These are phyloP conservation scores for Falciphora oryzae DNA, from an alignment of 2,329 filamentous ascomycete genomes.

Conservation along the genomic window DNA sequence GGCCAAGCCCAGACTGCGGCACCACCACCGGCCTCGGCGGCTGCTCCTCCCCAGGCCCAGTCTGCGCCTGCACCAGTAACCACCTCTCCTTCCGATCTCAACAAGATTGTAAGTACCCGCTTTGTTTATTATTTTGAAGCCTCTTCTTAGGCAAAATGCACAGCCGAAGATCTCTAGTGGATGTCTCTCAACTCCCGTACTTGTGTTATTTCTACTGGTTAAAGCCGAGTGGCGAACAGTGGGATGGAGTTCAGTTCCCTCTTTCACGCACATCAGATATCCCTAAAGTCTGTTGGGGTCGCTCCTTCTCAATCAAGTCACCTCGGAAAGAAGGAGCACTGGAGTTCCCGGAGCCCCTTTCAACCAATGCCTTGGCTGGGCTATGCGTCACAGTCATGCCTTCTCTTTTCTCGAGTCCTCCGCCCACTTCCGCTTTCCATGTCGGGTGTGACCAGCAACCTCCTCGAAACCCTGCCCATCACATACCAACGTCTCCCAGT, in stretches of 20 bases:
- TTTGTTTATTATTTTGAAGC: conserved; percentile 2
- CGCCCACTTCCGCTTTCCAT: conserved; percentile 5
- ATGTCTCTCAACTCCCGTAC: too few species aligned
- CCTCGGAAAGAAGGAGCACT: background rate
- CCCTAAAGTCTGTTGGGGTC: background rate
- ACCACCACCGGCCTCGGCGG: conserved; percentile 13
- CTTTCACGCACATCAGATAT: too few species aligned
- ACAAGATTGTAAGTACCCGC: conserved; percentile 75
- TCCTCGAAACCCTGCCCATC: background rate
- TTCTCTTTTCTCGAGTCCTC: conserved; percentile 3
- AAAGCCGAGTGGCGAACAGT: background rate
- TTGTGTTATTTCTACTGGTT: background rate
- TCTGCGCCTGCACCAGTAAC: conserved; percentile 16
- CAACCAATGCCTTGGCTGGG: background rate
- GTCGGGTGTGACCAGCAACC: background rate
- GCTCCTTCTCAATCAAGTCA: background rate
- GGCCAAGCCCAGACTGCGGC: conserved; percentile 16
- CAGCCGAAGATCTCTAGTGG: background rate
- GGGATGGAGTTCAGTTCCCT: too few species aligned
- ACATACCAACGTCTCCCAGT: background rate
- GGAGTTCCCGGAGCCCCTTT: background rate
- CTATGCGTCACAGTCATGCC: too few species aligned
- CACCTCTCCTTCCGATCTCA: conserved; percentile 68
- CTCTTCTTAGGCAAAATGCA: background rate
- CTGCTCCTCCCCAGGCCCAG: conserved; percentile 15